A percentile compares a stretch with the other conserved stretches of the same genome.
Evolutionary conservation across 2,329 filamentous ascomycete genomes (phyloP).

Genomic region (Dactylellina haptotyla): DNA sequence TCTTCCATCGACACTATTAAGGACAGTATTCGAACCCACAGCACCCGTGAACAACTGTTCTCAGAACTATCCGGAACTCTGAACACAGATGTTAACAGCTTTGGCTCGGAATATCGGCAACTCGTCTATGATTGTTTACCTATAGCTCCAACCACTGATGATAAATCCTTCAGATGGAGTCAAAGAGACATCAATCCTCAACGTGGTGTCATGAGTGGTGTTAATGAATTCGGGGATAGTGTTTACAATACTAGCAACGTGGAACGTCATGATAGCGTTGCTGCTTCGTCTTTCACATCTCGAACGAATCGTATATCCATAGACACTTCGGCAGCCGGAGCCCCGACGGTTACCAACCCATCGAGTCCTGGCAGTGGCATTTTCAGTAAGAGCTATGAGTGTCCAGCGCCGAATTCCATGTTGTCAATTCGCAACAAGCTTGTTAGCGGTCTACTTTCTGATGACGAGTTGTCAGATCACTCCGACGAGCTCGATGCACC

Average conservation of each 20-base stretch:
- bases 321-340: neutral
- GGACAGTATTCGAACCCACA: neutral
- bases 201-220: neutral
- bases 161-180: neutral
- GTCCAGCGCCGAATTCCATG: neutral
- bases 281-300: neutral
- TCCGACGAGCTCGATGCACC: neutral
- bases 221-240: slow-evolving; percentile 14
- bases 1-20: neutral
- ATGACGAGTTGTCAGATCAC: slow-evolving; percentile 10
- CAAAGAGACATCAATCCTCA: neutral
- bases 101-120: neutral
- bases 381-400: neutral
- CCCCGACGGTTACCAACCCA: neutral
- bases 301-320: neutral
- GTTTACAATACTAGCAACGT: neutral
- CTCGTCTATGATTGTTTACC: neutral
- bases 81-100: neutral
- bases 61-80: neutral
- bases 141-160: neutral
- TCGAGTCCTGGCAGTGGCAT: neutral
- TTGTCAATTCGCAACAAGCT: neutral
- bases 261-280: neutral
- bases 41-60: neutral
- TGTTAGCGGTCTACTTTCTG: neutral